phyloP scores from a whole-genome alignment of 176 grass and related monocot species.

The Saccharum officinarum region DNA sequence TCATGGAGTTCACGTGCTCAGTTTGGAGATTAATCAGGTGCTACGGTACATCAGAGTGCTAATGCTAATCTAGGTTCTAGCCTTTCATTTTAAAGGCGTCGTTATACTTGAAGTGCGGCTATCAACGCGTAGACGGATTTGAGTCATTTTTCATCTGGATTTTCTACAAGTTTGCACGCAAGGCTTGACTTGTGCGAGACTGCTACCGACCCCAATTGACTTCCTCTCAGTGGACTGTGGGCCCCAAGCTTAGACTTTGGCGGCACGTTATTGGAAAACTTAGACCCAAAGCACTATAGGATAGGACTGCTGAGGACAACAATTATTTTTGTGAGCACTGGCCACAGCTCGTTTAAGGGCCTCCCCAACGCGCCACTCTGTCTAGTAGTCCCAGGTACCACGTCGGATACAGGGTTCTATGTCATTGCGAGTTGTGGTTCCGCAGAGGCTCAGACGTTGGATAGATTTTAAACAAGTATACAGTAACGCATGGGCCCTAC shows the following conservation, averaged over 20 bases:
- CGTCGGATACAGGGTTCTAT: no score
- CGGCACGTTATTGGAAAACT: conserved; percentile 7
- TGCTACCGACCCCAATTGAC: conserved; percentile 20
- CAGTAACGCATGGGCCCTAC: no score
- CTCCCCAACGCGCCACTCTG: no score
- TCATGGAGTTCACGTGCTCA: neutral
- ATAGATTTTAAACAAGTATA: no score
- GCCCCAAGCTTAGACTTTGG: conserved; percentile 3
- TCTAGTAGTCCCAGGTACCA: no score
- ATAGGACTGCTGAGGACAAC: no score
- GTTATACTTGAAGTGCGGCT: neutral
- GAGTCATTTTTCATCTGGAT: neutral
- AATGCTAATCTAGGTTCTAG: no score
- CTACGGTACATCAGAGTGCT: neutral
- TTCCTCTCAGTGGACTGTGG: neutral
- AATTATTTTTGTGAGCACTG: neutral
- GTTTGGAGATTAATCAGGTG: neutral
- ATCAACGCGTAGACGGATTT: neutral
- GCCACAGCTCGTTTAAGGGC: neutral
- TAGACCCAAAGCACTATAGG: no score
- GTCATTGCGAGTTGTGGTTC: no score
- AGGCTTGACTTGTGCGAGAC: conserved; percentile 30
- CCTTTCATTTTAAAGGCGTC: no score
- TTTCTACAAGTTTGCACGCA: conserved; percentile 17
- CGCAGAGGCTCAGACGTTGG: no score